Percentiles rank a stretch among this genome's conserved stretches.
These are phyloP conservation scores for Trichoderma asperelloides DNA, from an alignment of 495 filamentous ascomycete genomes.

Conservation along the genomic window DNA sequence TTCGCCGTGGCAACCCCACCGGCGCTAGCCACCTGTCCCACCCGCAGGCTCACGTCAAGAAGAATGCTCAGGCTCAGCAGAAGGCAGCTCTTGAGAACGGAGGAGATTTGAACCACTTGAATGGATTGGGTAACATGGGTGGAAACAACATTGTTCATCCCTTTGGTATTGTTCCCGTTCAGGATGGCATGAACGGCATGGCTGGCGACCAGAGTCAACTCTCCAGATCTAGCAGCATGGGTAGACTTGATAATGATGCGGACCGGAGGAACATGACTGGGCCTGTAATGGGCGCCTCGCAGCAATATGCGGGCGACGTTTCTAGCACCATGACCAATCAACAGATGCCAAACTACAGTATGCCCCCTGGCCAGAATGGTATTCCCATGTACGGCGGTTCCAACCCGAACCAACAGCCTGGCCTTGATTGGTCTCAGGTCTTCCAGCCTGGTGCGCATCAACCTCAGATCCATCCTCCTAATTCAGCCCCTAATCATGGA, in stretches of 20 bases:
- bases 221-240: slow-evolving; percentile 51
- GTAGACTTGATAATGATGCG: slow-evolving; percentile 40
- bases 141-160: slow-evolving; percentile 24
- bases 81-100: slow-evolving; percentile 26
- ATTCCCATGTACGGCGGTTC: slow-evolving; percentile 43
- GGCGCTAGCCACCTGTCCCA: slow-evolving; percentile 87
- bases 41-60: slow-evolving; percentile 79
- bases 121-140: slow-evolving; percentile 37
- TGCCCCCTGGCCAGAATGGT: slow-evolving; percentile 43
- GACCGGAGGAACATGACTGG: slow-evolving; percentile 46
- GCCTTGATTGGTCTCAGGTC: slow-evolving; percentile 62
- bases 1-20: slow-evolving; percentile 87
- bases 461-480: slow-evolving; percentile 50
- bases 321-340: slow-evolving; percentile 46
- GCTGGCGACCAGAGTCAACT: slow-evolving; percentile 45
- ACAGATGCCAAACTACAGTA: slow-evolving; percentile 46
- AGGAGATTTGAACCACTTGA: slow-evolving; percentile 43
- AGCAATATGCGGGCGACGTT: slow-evolving; percentile 42
- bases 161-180: slow-evolving; percentile 36
- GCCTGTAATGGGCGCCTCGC: slow-evolving; percentile 30
- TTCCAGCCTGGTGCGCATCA: slow-evolving; percentile 60
- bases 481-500: slow-evolving; percentile 38
- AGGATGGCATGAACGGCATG: slow-evolving; percentile 41
- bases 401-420: slow-evolving; percentile 31
- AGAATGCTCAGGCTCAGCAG: slow-evolving; percentile 51